These are phyloP conservation scores for Candida pseudocylindracea DNA, from an alignment of 1,139 yeast species.

Conservation along the genomic window DNA sequence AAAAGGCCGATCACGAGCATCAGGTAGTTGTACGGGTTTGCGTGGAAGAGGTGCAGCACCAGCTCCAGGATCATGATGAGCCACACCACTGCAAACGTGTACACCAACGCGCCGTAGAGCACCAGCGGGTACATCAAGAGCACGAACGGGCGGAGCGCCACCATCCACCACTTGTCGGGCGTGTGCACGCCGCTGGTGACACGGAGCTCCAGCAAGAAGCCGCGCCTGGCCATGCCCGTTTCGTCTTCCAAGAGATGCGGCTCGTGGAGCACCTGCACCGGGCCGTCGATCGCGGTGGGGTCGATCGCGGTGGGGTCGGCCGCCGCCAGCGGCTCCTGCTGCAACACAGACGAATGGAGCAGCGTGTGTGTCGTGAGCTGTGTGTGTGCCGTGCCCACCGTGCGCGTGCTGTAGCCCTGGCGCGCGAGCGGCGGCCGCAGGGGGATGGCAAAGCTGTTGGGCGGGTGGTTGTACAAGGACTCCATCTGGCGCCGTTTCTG, in stretches of 20 bases:
- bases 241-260: too few species aligned
- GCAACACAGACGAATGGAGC: too few species aligned
- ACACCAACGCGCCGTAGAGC: constrained; percentile 27
- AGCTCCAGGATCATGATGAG: constrained; percentile 38
- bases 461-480: too few species aligned
- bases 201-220: too few species aligned
- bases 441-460: background rate
- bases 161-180: constrained; percentile 32
- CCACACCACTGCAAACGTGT: constrained; percentile 41
- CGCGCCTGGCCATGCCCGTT: too few species aligned
- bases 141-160: constrained; percentile 30
- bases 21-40: constrained; percentile 21
- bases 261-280: too few species aligned
- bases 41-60: constrained; percentile 23
- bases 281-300: too few species aligned
- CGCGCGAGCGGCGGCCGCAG: background rate
- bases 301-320: too few species aligned
- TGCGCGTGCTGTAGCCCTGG: too few species aligned
- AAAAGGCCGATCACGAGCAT: constrained; percentile 30
- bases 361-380: constrained; percentile 1
- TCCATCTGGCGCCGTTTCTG: too few species aligned
- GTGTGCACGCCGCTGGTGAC: constrained; percentile 20
- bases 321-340: too few species aligned
- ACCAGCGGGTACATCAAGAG: constrained; percentile 28
- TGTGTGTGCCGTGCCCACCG: too few species aligned